These are phyloP conservation scores for Chlorella variabilis DNA, from an alignment of 163 green algal species.

Conservation along the genomic window DNA sequence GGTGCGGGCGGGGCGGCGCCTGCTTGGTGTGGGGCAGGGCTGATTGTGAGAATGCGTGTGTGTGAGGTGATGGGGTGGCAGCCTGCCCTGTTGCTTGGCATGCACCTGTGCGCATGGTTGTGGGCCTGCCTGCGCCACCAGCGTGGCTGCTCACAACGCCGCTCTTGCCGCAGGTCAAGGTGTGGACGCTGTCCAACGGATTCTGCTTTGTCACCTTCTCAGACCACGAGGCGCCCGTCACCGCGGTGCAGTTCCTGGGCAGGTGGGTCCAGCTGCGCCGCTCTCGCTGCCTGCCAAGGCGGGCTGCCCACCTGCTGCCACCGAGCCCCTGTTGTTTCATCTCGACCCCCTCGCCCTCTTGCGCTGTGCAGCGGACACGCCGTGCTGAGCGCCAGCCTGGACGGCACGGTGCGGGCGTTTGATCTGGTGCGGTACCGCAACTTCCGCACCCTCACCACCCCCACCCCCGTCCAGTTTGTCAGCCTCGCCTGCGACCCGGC, in stretches of 20 bases:
- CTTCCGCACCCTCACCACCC: conserved; percentile 95
- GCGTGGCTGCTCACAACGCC: not conserved
- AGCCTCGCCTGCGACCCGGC: conserved; percentile 83
- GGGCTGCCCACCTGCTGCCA: not conserved
- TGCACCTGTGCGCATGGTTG: too few species aligned
- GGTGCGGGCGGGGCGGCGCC: too few species aligned
- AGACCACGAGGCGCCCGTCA: conserved; percentile 91
- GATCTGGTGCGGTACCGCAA: conserved; percentile 95
- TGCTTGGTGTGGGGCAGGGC: too few species aligned
- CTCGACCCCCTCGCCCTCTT: not conserved
- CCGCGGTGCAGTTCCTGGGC: conserved; percentile 78
- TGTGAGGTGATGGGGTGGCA: too few species aligned
- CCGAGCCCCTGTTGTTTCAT: too few species aligned
- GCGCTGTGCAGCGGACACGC: conserved; percentile 39
- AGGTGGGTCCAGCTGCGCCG: conserved; percentile 33
- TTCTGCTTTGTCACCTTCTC: conserved; percentile 96
- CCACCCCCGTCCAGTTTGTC: conserved; percentile 84
- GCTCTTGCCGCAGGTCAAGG: conserved; percentile 76
- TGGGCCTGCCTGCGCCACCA: not conserved
- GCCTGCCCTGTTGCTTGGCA: too few species aligned
- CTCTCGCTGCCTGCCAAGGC: too few species aligned
- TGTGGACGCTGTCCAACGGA: conserved; percentile 87
- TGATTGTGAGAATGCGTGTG: too few species aligned
- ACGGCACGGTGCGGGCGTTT: conserved; percentile 95
- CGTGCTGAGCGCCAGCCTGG: conserved; percentile 81